These are phyloP conservation scores for Gracilaria gracilis DNA, from an alignment of 23 red algal genomes.

Conservation along the genomic window DNA sequence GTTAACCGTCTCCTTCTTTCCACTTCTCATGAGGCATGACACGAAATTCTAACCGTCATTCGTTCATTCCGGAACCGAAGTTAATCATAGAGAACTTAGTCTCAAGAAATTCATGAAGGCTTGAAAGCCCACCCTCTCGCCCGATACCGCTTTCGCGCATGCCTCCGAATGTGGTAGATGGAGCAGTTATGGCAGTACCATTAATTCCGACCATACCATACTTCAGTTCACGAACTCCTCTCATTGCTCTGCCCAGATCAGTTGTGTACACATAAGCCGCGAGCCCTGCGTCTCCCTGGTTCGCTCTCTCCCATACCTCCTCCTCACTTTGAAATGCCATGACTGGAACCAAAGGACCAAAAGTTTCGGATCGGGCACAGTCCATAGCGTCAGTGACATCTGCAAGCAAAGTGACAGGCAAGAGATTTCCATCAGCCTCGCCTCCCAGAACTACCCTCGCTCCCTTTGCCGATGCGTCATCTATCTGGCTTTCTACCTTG, in stretches of 20 bases:
- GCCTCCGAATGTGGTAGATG: constrained; percentile 88
- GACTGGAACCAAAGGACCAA: constrained; percentile 87
- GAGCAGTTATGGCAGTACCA: constrained; percentile 58
- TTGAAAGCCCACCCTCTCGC: constrained; percentile 82
- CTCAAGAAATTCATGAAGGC: constrained; percentile 78
- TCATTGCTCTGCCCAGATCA: constrained; percentile 41
- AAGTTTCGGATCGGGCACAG: constrained; percentile 78
- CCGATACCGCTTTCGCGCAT: constrained; percentile 88
- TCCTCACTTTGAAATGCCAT: constrained; percentile 71
- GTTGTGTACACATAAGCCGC: constrained; percentile 89
- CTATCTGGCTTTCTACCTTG: constrained; percentile 72
- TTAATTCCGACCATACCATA: constrained; percentile 95
- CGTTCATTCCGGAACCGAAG: neutral
- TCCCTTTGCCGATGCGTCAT: constrained; percentile 76
- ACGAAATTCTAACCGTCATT: neutral
- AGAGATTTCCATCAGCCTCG: constrained; percentile 53
- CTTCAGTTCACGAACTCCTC: constrained; percentile 63
- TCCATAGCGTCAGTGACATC: constrained; percentile 79
- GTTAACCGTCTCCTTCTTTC: neutral
- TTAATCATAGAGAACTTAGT: constrained; percentile 83
- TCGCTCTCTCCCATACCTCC: constrained; percentile 74
- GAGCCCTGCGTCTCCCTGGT: constrained; percentile 68
- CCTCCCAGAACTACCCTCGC: constrained; percentile 77
- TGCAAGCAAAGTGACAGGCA: constrained; percentile 74
- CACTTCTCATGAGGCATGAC: neutral